Conservation (phyloP, 1,284 basidiomycete species). For the Phellinidium pouzarii region DNA sequence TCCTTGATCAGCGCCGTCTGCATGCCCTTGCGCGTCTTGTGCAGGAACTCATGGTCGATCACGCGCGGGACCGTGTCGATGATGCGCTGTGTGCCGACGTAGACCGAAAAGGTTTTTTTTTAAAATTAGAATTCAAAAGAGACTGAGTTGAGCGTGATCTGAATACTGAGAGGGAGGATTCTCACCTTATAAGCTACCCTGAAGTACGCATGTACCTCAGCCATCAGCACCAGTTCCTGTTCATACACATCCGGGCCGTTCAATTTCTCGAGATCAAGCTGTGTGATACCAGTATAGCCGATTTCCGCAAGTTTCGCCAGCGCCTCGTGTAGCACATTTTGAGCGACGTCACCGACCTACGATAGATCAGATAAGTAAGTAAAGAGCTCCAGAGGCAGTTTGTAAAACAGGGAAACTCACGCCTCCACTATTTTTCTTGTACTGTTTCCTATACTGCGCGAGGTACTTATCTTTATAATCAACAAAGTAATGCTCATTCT, state of each 20-base stretch:
- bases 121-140: too few relatives aligned
- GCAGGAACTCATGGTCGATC: slow-evolving; percentile 40
- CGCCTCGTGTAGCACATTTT: background rate
- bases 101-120: too few relatives aligned
- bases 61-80: slow-evolving; percentile 42
- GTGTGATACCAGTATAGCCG: slow-evolving; percentile 29
- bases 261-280: slow-evolving; percentile 35
- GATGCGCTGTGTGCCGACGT: slow-evolving; percentile 31
- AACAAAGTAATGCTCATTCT: slow-evolving; percentile 34
- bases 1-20: slow-evolving; percentile 33
- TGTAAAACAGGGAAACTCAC: background rate
- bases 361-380: too few relatives aligned
- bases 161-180: too few relatives aligned
- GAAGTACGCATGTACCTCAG: slow-evolving; percentile 46
- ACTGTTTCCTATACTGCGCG: slow-evolving; percentile 29
- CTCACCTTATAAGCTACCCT: slow-evolving; percentile 41
- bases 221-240: slow-evolving; percentile 41
- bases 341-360: too few relatives aligned
- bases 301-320: slow-evolving; percentile 19
- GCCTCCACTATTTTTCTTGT: too few relatives aligned
- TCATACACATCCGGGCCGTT: slow-evolving; percentile 36
- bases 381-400: too few relatives aligned
- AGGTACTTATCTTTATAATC: slow-evolving; percentile 31
- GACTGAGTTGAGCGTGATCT: too few relatives aligned
- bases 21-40: slow-evolving; percentile 30